Base-by-base conservation (phyloP, 306 rosid species). In the Biancaea sappan region DNA sequence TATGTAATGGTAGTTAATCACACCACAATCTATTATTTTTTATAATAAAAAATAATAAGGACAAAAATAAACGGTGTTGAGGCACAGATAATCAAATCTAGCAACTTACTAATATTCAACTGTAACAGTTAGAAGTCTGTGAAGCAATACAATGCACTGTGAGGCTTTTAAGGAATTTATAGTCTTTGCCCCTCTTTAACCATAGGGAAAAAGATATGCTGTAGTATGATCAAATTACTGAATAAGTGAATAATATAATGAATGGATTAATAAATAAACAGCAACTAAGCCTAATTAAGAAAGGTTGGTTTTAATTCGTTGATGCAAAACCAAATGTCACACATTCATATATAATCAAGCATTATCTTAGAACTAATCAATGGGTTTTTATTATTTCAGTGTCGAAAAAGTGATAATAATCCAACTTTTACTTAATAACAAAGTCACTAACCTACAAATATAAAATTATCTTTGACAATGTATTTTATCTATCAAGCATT, bases 361-460 rank as follows among this genome's bases (percentile, higher is more conserved):
- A n/a, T n/a, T n/a, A n/a, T n/a, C n/a, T n/a, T n/a, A n/a, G n/a
- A n/a, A n/a, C 10, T 41, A n/a, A 72, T 57, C 15, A 64, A 64
- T 50, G 16, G 59, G 44, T 44, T 79, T 35, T 48, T 19, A 48
- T 25, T 41, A 25, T 26, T 61, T 26, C 64, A 8, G 24, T 24
- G 60, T 15, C 48, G 48, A 66, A 34, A 51, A n/a, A 28, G 2
- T 32, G 6, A 19, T 18, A 60, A 48, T 9, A 13, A 9, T 43
- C 58, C 10, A 71, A 22, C 61, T 47, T 69, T 54, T 57, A 41
- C 46, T n/a, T n/a, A n/a, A n/a, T 79, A 19, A 65, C 1, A 67
- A 59, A 59, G 38, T 37, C 68, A 43, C 81, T 25, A 75, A 91
- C 98, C 98, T 94, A 93, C 84, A 94, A 77, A 73, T n/a, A n/a